Evolutionary conservation across 371 early-diverging fungal genomes (phyloP).

Genomic region (Synchytrium microbalum): DNA sequence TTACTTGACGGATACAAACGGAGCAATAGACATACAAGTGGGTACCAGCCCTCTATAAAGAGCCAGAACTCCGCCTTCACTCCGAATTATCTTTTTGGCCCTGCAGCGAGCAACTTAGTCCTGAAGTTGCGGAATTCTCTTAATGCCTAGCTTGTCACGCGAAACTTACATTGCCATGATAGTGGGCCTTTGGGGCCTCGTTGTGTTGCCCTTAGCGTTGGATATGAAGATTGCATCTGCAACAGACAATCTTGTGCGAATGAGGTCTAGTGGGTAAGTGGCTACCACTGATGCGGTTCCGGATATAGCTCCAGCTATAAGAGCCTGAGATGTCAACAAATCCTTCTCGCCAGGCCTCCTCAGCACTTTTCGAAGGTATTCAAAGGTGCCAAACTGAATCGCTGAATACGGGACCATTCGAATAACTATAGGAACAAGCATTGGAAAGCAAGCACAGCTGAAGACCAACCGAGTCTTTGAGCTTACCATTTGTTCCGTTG

Average conservation of each 20-base stretch:
- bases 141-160: slow-evolving; percentile 37
- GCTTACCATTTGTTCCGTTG: slow-evolving; percentile 6
- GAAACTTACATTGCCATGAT: slow-evolving; percentile 14
- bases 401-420: slow-evolving; percentile 19
- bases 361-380: slow-evolving; percentile 15
- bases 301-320: slow-evolving; percentile 74
- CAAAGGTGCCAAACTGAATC: slow-evolving; percentile 20
- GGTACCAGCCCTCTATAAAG: slow-evolving; percentile 78
- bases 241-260: slow-evolving; percentile 75
- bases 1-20: neutral
- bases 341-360: slow-evolving; percentile 38
- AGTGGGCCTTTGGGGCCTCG: slow-evolving; percentile 1
- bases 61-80: slow-evolving; percentile 74
- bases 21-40: slow-evolving; percentile 48
- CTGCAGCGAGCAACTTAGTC: no score
- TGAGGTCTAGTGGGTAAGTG: slow-evolving; percentile 84
- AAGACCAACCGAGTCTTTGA: neutral
- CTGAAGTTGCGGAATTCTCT: slow-evolving; percentile 61
- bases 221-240: no score
- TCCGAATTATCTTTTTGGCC: no score
- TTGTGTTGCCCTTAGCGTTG: slow-evolving; percentile 43
- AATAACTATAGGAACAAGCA: neutral
- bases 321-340: slow-evolving; percentile 61
- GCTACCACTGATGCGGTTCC: slow-evolving; percentile 74
- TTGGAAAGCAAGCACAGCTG: slow-evolving; percentile 1